Base-by-base conservation (phyloP, 176 grass and related monocot genomes). In the Lolium perenne region DNA sequence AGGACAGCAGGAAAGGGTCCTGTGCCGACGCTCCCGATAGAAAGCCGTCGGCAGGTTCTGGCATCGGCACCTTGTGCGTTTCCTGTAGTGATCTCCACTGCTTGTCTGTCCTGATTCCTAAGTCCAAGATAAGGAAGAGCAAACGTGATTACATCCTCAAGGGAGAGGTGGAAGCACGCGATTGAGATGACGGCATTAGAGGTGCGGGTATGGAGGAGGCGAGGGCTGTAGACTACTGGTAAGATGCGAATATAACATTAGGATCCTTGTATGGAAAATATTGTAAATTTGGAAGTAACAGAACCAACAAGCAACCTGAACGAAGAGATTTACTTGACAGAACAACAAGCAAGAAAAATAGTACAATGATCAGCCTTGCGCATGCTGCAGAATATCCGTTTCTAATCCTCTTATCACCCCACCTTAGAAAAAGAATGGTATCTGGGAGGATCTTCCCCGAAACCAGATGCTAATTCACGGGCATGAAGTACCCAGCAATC, bases 341-440 rank as follows among this genome's bases (percentile, higher is more conserved):
- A 74, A 49, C 55, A 35, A 35, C 32, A 35, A 74, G 59, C 41
- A 43, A 7, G 41, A 43, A 43, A 43, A 7, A 5, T 7, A 43
- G 4, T 43, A 43, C 41, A 54, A 65, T 12, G 15, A 65, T 21
- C 32, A 38, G 9, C 67, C 16, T 66, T 13, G 0, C 12, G 32
- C 74, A 76, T 46, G 62, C 46, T 40, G 74, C 11, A 78, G 87
- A 38, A 85, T 89, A 81, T 85, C 49, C 87, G 20, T 46, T 59
- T 23, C 77, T 29, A 74, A 85, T 89, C 22, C 80, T 85, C 23
- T 47, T 45, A 35, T 6, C 48, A 45, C 6, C n/a, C 13, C 21
- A 8, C 22, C 8, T 80, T 2, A 18, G 43, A 50, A 40, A 74
- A 65, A n/a, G 41, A 35, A 35, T 60, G 53, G 63, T 51, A 13